Conservation (phyloP, 371 early-diverging fungal genomes). For the Rhizopus sp. region DNA sequence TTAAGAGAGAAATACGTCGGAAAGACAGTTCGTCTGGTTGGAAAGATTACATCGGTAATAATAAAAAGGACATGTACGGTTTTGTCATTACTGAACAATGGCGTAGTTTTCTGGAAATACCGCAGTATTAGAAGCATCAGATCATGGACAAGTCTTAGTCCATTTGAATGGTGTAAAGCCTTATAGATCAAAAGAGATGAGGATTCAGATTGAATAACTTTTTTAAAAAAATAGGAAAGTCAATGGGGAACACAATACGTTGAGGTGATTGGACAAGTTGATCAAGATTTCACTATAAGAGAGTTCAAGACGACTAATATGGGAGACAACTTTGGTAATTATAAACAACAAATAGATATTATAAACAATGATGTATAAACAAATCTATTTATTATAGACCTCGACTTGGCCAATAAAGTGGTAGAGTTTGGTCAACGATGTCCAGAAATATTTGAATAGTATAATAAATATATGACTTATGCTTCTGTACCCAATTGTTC, state of each 20-base stretch:
- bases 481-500: conserved; percentile 61
- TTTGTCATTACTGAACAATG: not conserved
- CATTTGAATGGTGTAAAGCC: conserved; percentile 54
- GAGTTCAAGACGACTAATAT: conserved; percentile 46
- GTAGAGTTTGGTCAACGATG: conserved; percentile 42
- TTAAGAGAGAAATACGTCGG: conserved; percentile 57
- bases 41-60: conserved; percentile 57
- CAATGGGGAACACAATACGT: conserved; percentile 46
- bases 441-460: conserved; percentile 46
- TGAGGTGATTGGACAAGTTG: conserved; percentile 50
- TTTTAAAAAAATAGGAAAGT: conserved; percentile 33
- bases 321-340: conserved; percentile 41
- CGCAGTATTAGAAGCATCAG: conserved; percentile 53
- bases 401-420: conserved; percentile 47
- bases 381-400: conserved; percentile 24
- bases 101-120: conserved; percentile 55
- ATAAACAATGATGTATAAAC: not conserved
- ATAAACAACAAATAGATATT: not conserved
- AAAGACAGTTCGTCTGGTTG: conserved; percentile 54
- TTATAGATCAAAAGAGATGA: not conserved
- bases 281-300: conserved; percentile 36
- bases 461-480: not conserved
- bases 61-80: conserved; percentile 4
- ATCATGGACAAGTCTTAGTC: conserved; percentile 53
- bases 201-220: not conserved